phyloP scores from a whole-genome alignment of 352 stramenopile genomes.

The Phytopythium boreale region DNA sequence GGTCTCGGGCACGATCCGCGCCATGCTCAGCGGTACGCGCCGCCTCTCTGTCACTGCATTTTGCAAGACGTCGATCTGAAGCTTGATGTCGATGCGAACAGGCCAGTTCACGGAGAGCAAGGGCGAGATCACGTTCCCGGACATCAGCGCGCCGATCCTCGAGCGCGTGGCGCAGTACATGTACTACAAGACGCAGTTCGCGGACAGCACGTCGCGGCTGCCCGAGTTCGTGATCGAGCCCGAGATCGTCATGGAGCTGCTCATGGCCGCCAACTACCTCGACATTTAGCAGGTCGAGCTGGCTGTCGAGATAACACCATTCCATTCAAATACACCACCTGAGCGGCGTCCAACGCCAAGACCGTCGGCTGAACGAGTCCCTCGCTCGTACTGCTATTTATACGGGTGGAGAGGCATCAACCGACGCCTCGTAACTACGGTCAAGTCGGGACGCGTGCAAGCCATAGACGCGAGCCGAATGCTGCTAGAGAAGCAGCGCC shows the following conservation, averaged over 20 bases:
- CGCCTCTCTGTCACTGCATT: not conserved
- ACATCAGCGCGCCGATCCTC: constrained; percentile 94
- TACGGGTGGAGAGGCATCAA: not conserved
- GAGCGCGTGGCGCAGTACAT: constrained; percentile 98
- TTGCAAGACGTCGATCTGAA: too few species aligned
- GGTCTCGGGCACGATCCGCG: constrained; percentile 95
- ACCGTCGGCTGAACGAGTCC: constrained; percentile 7
- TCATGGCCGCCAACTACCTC: constrained; percentile 98
- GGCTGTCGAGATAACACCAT: not conserved
- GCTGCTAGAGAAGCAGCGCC: constrained; percentile 33
- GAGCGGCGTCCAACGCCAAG: not conserved
- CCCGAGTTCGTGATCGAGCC: constrained; percentile 98
- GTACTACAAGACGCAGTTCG: constrained; percentile 98
- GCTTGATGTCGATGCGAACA: too few species aligned
- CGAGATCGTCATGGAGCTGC: constrained; percentile 95
- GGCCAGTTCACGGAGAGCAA: constrained; percentile 92
- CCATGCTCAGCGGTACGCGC: constrained; percentile 93
- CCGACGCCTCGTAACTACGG: not conserved
- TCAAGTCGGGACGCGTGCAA: not conserved
- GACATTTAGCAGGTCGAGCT: constrained; percentile 73
- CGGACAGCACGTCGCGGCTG: constrained; percentile 92
- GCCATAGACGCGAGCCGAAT: constrained; percentile 8
- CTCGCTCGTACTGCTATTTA: constrained; percentile 5
- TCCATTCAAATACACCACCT: constrained; percentile 4
- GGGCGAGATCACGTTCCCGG: constrained; percentile 96